These are phyloP conservation scores for Aspergillus asperescens DNA, from an alignment of 495 filamentous ascomycete species.

Conservation along the genomic window DNA sequence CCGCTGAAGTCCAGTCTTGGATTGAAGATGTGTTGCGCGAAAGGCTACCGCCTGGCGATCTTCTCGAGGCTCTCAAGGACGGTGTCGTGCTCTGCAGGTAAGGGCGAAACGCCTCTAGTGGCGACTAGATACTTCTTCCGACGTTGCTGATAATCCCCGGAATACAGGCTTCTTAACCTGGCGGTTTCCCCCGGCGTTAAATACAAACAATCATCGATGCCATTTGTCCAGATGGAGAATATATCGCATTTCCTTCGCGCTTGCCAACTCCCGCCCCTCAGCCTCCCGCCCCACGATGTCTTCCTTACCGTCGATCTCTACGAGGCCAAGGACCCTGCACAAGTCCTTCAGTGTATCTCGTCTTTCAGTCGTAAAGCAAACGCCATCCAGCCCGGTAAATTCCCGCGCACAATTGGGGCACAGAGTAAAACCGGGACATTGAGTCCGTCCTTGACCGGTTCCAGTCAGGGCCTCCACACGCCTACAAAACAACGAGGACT, in stretches of 20 bases:
- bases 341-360: constrained; percentile 88
- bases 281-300: constrained; percentile 85
- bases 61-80: constrained; percentile 83
- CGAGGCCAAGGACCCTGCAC: constrained; percentile 93
- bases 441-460: constrained; percentile 69
- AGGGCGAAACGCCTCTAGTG: constrained; percentile 14
- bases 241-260: constrained; percentile 93
- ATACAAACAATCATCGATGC: constrained; percentile 82
- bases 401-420: constrained; percentile 64
- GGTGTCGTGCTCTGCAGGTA: constrained; percentile 90
- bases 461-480: constrained; percentile 36
- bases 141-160: not conserved
- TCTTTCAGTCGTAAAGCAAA: constrained; percentile 88
- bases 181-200: constrained; percentile 71
- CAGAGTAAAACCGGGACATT: constrained; percentile 53
- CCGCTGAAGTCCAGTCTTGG: constrained; percentile 80
- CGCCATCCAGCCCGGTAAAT: constrained; percentile 64
- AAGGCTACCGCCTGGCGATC: constrained; percentile 62
- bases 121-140: not conserved
- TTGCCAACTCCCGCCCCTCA: constrained; percentile 76
- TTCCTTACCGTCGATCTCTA: constrained; percentile 98
- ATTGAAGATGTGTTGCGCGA: constrained; percentile 79
- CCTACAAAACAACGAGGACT: constrained; percentile 47
- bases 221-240: constrained; percentile 99
- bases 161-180: constrained; percentile 71